Percentiles rank a stretch among this genome's conserved stretches.
phyloP scores from a whole-genome alignment of 805 yeast species.

The Yarrowia alimentaria region DNA sequence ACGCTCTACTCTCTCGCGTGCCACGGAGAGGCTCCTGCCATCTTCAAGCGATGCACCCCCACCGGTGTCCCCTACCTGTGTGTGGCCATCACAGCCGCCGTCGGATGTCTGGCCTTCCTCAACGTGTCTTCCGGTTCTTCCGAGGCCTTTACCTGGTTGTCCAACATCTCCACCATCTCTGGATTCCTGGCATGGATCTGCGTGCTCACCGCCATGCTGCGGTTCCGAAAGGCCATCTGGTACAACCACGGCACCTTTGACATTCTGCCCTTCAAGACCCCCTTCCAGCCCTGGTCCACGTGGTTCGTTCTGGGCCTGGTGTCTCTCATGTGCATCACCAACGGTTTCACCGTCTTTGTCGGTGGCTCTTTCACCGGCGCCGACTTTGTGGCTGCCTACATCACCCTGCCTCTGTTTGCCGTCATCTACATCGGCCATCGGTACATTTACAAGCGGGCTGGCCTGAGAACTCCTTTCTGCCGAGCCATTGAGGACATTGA shows the following conservation, averaged over 20 bases:
- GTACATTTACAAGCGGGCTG: conserved; percentile 43
- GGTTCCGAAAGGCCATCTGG: conserved; percentile 63
- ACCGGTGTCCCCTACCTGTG: conserved; percentile 73
- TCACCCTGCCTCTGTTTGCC: conserved; percentile 59
- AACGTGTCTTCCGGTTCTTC: conserved; percentile 55
- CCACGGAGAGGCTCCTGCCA: conserved; percentile 63
- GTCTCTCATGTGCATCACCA: conserved; percentile 58
- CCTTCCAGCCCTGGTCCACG: conserved; percentile 57
- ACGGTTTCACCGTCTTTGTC: conserved; percentile 69
- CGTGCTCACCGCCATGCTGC: conserved; percentile 52
- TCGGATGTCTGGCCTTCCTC: conserved; percentile 67
- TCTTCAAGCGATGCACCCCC: conserved; percentile 59
- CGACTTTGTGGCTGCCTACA: conserved; percentile 70
- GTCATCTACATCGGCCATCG: conserved; percentile 60
- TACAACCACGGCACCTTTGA: conserved; percentile 51
- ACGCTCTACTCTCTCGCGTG: conserved; percentile 55
- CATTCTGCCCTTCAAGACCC: conserved; percentile 58
- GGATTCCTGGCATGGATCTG: conserved; percentile 66
- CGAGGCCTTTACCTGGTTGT: conserved; percentile 60
- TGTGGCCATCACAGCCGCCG: conserved; percentile 60
- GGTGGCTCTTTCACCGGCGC: conserved; percentile 48
- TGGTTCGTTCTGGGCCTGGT: conserved; percentile 54
- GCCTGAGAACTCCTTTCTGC: conserved; percentile 42
- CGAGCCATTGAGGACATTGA: conserved; percentile 59
- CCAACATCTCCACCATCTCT: conserved; percentile 63